These are phyloP conservation scores for Pelargonium cotyledonis DNA, from an alignment of 441 rosid genomes.

Conservation along the genomic window DNA sequence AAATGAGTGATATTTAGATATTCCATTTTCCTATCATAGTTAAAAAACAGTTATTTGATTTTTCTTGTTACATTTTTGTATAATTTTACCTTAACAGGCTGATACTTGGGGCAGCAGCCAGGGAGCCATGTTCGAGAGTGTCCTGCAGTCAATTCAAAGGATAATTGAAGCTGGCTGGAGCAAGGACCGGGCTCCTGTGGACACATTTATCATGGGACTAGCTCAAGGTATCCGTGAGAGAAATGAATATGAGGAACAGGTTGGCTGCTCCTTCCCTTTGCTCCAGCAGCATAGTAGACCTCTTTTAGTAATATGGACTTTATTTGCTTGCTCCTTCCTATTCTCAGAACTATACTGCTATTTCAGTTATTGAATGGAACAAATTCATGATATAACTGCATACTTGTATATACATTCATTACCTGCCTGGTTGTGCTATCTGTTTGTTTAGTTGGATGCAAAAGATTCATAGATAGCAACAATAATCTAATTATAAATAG, in stretches of 20 bases:
- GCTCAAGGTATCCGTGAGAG: constrained; percentile 17
- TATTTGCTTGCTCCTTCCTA: constrained; percentile 2
- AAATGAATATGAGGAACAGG: constrained; percentile 5
- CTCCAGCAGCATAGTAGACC: not conserved
- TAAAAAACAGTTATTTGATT: not conserved
- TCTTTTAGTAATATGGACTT: not conserved
- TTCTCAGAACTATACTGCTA: not conserved
- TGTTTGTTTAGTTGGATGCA: not conserved
- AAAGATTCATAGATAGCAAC: not conserved
- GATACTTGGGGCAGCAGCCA: constrained; percentile 71
- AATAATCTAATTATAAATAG: not conserved
- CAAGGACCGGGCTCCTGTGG: constrained; percentile 93
- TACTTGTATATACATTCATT: not conserved
- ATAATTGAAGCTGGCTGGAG: constrained; percentile 91
- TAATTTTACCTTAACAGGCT: constrained; percentile 49
- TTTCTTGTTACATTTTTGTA: not conserved
- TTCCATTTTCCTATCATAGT: not conserved
- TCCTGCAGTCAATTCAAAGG: constrained; percentile 71
- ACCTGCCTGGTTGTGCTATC: not conserved
- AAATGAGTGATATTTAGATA: constrained; percentile 16
- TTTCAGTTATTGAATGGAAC: not conserved
- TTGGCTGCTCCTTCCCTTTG: not conserved
- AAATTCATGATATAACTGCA: not conserved
- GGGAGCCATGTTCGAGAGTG: constrained; percentile 77
- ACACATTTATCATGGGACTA: constrained; percentile 88